Evolutionary conservation across 176 grass and related monocot species (phyloP).

Genomic region (Elaeis guineensis): DNA sequence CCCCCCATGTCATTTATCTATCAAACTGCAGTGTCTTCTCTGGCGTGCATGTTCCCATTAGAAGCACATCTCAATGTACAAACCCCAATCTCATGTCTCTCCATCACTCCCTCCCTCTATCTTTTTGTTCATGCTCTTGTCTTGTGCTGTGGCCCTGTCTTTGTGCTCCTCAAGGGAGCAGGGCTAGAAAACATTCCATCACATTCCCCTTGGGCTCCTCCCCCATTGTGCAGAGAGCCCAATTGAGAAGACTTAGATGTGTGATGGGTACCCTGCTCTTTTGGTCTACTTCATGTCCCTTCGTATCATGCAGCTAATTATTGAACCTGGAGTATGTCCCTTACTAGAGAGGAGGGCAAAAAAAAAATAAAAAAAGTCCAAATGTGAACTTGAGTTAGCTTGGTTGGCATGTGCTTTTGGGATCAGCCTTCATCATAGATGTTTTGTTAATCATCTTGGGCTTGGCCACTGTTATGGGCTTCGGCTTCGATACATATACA

Average conservation of each 20-base stretch:
- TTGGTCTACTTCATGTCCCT: conserved; percentile 17
- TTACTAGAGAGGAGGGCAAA: too few species aligned
- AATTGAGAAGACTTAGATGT: background rate
- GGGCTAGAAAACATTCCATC: conserved; percentile 25
- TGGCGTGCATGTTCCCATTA: conserved; percentile 4
- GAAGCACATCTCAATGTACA: conserved; percentile 17
- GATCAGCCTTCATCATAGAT: too few species aligned
- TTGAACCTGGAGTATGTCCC: too few species aligned
- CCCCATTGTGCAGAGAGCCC: background rate
- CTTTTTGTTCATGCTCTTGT: conserved; percentile 9
- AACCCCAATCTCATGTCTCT: conserved; percentile 8
- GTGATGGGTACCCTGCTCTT: background rate
- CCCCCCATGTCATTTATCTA: conserved; percentile 24
- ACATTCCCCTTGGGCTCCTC: conserved; percentile 7
- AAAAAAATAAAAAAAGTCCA: too few species aligned
- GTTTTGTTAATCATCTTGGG: too few species aligned
- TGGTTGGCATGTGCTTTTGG: too few species aligned
- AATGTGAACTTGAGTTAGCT: too few species aligned
- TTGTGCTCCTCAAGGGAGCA: conserved; percentile 23
- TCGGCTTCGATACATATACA: too few species aligned
- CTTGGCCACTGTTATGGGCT: too few species aligned
- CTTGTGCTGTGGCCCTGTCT: conserved; percentile 7
- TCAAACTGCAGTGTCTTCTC: conserved; percentile 8
- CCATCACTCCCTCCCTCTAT: conserved; percentile 8
- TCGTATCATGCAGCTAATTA: background rate